Evolutionary conservation across 768 basidiomycete species (phyloP), one percentile per base, ranked within the genome.

Genomic region (Royoungia palumana): DNA sequence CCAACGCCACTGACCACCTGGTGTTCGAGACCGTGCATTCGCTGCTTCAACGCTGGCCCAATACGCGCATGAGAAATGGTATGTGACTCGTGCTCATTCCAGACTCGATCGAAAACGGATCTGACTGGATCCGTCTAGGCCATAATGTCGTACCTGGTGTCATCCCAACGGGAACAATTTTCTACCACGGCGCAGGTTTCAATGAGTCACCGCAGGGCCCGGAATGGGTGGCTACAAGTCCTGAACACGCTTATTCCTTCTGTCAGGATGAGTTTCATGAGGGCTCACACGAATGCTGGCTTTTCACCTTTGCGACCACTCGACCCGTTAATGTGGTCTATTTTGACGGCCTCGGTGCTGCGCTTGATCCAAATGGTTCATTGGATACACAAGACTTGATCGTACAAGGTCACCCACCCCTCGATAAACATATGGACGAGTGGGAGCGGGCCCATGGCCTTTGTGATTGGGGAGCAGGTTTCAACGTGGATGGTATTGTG

Each of bases 31-130:
- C 65, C 4, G 58, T 70, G 17, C 54, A 56, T 36, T 62, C 67
- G 7, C 51, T 71, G 6, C 60, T 74, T 11, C 73, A 74, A 32
- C 62, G 66, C 21, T 73, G 70, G 70, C 62, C 71, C 3, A 73
- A 72, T 46, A 70, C 67, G 2, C 60, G 66, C 12, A 66, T 63
- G 40, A 64, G 65, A 13, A 70, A 70, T 52, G 69, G 70, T 62
- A 30, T 6, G 49, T 19, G 24, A 25, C 4, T 10, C 1, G 8
- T 25, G 11, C 10, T 2, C 5, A 6, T 14, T 16, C 21, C 14
- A 20, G 22, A 36, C 9, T 40, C 35, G 5, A 14, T 24, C 12
- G 9, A n/a, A 37, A 9, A 4, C 19, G 0, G 13, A 10, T 17
- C 1, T 21, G 19, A 30, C 14, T 19, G 19, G 24, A 9, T 30